These are phyloP conservation scores for Penicillium waksmanii DNA, from an alignment of 495 filamentous ascomycete genomes.

Conservation along the genomic window DNA sequence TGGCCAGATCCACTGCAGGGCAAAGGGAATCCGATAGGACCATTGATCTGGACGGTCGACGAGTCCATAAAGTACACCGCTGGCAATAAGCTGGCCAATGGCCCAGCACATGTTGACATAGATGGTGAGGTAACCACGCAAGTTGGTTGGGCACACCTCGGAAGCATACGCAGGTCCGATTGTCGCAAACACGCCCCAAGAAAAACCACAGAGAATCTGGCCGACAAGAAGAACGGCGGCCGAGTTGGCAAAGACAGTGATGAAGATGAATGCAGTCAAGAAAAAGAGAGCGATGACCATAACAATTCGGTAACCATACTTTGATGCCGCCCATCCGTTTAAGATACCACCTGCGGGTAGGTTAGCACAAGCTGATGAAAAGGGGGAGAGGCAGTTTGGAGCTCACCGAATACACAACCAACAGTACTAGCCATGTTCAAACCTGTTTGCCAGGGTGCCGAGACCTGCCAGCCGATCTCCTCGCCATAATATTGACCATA, in stretches of 20 bases:
- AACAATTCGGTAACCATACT: conserved; percentile 48
- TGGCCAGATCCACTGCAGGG: conserved; percentile 70
- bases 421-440: conserved; percentile 39
- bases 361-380: background rate
- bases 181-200: conserved; percentile 57
- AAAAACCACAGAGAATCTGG: conserved; percentile 50
- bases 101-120: conserved; percentile 71
- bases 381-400: background rate
- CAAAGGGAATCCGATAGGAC: conserved; percentile 61
- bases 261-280: conserved; percentile 55
- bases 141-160: conserved; percentile 62
- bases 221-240: conserved; percentile 45
- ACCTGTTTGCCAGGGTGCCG: conserved; percentile 41
- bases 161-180: conserved; percentile 66
- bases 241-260: conserved; percentile 54
- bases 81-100: conserved; percentile 63
- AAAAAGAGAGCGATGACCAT: conserved; percentile 46
- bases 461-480: conserved; percentile 31
- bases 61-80: conserved; percentile 58
- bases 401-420: conserved; percentile 39
- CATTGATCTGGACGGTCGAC: conserved; percentile 35
- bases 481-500: conserved; percentile 37
- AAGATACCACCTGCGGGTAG: conserved; percentile 31
- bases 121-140: conserved; percentile 59
- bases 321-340: conserved; percentile 51